Conservation (phyloP, 371 early-diverging fungal species). For the Mucor piriformis region DNA sequence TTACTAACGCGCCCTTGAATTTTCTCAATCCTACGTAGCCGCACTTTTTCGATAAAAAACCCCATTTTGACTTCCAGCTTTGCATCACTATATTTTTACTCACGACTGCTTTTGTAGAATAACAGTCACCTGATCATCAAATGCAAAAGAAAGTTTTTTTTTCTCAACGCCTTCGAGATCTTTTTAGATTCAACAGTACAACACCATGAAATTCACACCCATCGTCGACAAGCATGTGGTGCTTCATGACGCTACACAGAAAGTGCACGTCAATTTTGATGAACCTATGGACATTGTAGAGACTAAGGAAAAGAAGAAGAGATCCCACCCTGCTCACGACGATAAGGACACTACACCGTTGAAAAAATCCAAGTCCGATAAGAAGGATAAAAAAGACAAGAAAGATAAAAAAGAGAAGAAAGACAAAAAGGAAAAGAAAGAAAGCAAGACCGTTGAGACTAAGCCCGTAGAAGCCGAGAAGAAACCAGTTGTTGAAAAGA, state of each 20-base stretch:
- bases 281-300: conserved; percentile 7
- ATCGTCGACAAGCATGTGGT: conserved; percentile 27
- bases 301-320: conserved; percentile 14
- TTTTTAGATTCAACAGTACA: neutral
- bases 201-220: conserved; percentile 37
- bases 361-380: conserved; percentile 11
- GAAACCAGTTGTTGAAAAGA: neutral
- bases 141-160: neutral
- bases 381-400: conserved; percentile 20
- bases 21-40: no score
- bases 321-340: conserved; percentile 13
- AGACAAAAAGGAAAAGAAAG: neutral
- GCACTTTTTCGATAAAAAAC: no score
- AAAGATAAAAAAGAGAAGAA: conserved; percentile 13
- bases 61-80: no score
- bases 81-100: no score
- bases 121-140: neutral
- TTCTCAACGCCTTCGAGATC: neutral
- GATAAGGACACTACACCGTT: neutral
- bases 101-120: neutral
- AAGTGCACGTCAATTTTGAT: conserved; percentile 46
- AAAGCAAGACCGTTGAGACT: neutral
- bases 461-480: neutral
- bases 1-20: no score
- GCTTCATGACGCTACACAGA: conserved; percentile 32